These are phyloP conservation scores for Diutina mesorugosa DNA, from an alignment of 1,139 yeast species.

Conservation along the genomic window DNA sequence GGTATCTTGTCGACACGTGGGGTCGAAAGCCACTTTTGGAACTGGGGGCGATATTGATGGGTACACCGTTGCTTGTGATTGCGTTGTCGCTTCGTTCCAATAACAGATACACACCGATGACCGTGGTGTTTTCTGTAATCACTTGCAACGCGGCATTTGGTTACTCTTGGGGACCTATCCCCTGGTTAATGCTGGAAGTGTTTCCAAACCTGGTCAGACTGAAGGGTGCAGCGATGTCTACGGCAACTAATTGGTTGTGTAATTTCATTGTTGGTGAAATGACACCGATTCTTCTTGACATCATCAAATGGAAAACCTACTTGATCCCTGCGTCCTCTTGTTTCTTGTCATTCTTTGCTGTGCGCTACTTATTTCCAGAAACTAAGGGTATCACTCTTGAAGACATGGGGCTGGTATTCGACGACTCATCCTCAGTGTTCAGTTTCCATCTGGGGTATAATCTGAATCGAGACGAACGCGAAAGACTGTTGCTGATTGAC, in stretches of 20 bases:
- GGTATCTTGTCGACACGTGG: constrained; percentile 86
- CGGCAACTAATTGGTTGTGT: constrained; percentile 93
- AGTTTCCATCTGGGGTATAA: neutral
- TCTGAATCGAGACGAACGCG: neutral
- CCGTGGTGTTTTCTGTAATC: constrained; percentile 68
- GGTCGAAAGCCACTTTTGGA: constrained; percentile 76
- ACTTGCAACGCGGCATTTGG: constrained; percentile 81
- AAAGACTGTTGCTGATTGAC: neutral
- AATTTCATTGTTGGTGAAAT: constrained; percentile 85
- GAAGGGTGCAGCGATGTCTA: constrained; percentile 82
- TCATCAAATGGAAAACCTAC: constrained; percentile 69
- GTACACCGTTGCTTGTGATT: constrained; percentile 49
- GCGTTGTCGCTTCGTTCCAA: constrained; percentile 54
- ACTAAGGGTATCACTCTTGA: constrained; percentile 83
- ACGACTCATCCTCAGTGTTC: constrained; percentile 10
- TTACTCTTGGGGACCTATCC: constrained; percentile 87
- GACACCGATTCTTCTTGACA: constrained; percentile 75
- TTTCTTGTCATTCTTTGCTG: constrained; percentile 53
- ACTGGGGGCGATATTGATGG: constrained; percentile 74
- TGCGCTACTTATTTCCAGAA: constrained; percentile 66
- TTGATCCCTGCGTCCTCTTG: constrained; percentile 74
- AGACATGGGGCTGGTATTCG: constrained; percentile 52
- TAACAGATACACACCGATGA: constrained; percentile 47
- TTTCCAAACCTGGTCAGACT: constrained; percentile 82
- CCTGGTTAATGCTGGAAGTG: constrained; percentile 89